phyloP scores from a whole-genome alignment of 2,329 filamentous ascomycete species.

The Hymenoscyphus occultus region DNA sequence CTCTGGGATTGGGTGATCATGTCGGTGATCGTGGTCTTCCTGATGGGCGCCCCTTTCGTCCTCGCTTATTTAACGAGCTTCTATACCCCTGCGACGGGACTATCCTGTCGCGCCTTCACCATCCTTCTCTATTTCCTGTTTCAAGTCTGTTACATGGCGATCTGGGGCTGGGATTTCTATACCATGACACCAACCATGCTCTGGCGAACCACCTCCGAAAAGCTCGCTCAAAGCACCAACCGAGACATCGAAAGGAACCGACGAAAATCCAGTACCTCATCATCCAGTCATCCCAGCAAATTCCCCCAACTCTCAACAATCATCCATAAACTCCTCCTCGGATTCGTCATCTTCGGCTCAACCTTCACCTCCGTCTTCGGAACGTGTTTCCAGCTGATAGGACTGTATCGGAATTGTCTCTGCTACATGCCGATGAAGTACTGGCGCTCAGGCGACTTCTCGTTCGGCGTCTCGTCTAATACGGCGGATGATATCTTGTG shows the following conservation, averaged over 20 bases:
- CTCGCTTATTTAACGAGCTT: slow-evolving; percentile 39
- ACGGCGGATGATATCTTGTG: slow-evolving; percentile 7
- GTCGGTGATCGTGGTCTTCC: slow-evolving; percentile 6
- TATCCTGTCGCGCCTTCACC: slow-evolving; percentile 38
- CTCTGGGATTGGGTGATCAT: slow-evolving; percentile 13
- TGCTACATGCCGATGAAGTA: slow-evolving; percentile 13
- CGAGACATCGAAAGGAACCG: background rate
- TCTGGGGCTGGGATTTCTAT: slow-evolving; percentile 20
- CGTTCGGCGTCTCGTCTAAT: slow-evolving; percentile 12
- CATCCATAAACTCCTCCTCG: slow-evolving; percentile 6
- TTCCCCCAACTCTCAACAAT: background rate
- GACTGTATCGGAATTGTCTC: slow-evolving; percentile 22
- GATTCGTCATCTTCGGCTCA: slow-evolving; percentile 2
- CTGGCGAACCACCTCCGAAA: background rate
- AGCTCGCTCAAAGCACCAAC: background rate
- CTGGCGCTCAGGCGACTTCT: slow-evolving; percentile 9
- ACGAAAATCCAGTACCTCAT: background rate
- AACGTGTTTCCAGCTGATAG: slow-evolving; percentile 19
- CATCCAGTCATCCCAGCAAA: background rate
- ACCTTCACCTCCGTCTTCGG: slow-evolving; percentile 14
- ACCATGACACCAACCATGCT: background rate
- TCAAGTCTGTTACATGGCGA: slow-evolving; percentile 34
- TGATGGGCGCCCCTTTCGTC: slow-evolving; percentile 26
- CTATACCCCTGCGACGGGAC: slow-evolving; percentile 36
- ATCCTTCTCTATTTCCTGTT: slow-evolving; percentile 38